Conservation (phyloP, 331 rosid genomes). For the Quercus phellos region DNA sequence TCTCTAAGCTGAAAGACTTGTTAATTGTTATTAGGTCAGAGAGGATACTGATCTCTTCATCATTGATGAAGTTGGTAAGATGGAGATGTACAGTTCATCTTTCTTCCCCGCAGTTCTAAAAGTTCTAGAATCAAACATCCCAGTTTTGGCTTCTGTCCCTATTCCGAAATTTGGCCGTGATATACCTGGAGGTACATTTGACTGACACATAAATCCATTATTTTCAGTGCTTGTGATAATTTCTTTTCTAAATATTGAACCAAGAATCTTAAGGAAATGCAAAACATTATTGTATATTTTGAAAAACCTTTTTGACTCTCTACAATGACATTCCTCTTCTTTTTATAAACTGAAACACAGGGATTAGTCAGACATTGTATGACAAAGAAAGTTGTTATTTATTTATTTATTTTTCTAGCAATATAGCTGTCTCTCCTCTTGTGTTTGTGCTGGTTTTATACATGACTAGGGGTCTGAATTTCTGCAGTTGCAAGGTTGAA, state of each 20-base stretch:
- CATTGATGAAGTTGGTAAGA: slow-evolving; percentile 88
- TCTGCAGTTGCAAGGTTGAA: slow-evolving; percentile 72
- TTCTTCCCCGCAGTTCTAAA: slow-evolving; percentile 75
- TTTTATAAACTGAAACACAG: background rate
- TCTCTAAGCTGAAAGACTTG: slow-evolving; percentile 17
- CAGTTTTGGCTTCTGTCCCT: slow-evolving; percentile 81
- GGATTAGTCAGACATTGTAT: background rate
- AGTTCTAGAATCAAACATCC: slow-evolving; percentile 67
- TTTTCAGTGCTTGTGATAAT: background rate
- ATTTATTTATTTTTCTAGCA: background rate
- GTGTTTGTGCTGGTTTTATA: slow-evolving; percentile 2
- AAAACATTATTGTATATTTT: background rate
- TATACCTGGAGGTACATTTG: slow-evolving; percentile 63
- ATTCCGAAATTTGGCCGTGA: slow-evolving; percentile 73
- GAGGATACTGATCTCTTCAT: slow-evolving; percentile 70
- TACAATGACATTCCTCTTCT: background rate
- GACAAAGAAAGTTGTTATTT: background rate
- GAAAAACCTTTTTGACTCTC: background rate
- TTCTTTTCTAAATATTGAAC: background rate
- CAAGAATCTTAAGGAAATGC: background rate
- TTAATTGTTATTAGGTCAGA: slow-evolving; percentile 42
- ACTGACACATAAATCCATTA: background rate
- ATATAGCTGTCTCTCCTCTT: background rate
- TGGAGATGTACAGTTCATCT: slow-evolving; percentile 80
- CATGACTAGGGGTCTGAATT: slow-evolving; percentile 13